These are phyloP conservation scores for Rhodotorula mucilaginosa DNA, from an alignment of 1,284 basidiomycete genomes.

Conservation along the genomic window DNA sequence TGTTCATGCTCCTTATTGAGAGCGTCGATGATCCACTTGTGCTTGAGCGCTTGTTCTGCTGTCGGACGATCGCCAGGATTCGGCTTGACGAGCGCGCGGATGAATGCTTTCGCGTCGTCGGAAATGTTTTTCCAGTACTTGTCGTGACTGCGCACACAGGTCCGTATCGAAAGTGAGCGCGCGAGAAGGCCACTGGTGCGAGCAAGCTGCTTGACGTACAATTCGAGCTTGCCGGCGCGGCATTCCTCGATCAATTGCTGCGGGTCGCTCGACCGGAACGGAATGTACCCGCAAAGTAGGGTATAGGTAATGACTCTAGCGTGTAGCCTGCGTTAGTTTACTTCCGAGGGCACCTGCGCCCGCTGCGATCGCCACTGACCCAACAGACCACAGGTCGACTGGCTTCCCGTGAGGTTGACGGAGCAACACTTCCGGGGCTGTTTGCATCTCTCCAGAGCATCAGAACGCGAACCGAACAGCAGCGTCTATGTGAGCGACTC, in stretches of 20 bases:
- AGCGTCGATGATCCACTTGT: conserved; percentile 48
- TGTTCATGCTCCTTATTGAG: conserved; percentile 53
- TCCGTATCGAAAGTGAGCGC: too few relatives aligned
- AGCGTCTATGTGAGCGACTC: background rate
- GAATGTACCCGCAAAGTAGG: conserved; percentile 76
- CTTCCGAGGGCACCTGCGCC: background rate
- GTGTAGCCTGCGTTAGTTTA: background rate
- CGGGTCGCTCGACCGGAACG: conserved; percentile 81
- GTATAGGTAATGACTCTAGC: conserved; percentile 81
- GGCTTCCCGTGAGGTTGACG: conserved; percentile 82
- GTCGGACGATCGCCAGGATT: conserved; percentile 72
- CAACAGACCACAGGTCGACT: conserved; percentile 90
- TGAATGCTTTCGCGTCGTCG: conserved; percentile 77
- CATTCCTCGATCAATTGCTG: conserved; percentile 77
- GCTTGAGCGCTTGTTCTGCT: conserved; percentile 67
- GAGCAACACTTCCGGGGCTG: conserved; percentile 68
- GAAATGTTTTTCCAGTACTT: conserved; percentile 91
- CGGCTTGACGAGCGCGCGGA: conserved; percentile 68
- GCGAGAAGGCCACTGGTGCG: too few relatives aligned
- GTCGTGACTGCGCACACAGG: conserved; percentile 58
- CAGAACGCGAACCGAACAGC: too few relatives aligned
- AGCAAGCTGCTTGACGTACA: conserved; percentile 48
- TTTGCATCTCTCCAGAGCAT: background rate
- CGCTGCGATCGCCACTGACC: conserved; percentile 56
- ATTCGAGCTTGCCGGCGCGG: conserved; percentile 75